These are phyloP conservation scores for Chlamydomonas incerta DNA, from an alignment of 139 green algal genomes.

Conservation along the genomic window DNA sequence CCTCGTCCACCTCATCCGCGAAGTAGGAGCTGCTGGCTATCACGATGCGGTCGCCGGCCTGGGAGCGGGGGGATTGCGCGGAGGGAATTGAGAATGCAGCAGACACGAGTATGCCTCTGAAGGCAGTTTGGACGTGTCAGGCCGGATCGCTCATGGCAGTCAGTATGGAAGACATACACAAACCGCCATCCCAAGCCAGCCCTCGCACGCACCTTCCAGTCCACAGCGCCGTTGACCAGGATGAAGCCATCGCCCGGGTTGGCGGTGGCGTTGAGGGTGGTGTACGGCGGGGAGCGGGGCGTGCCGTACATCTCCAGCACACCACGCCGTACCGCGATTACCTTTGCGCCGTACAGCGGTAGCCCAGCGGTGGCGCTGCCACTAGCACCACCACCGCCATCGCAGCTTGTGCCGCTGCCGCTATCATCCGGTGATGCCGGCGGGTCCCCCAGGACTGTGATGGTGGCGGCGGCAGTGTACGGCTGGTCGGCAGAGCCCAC, in stretches of 20 bases:
- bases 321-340: conserved; percentile 57
- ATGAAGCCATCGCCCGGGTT: conserved; percentile 3
- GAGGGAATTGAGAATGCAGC: not conserved
- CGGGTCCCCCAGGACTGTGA: conserved; percentile 55
- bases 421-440: not conserved
- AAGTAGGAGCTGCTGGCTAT: conserved; percentile 43
- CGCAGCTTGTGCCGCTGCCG: not conserved
- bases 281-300: conserved; percentile 54
- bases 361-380: no score
- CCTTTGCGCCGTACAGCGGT: conserved; percentile 67
- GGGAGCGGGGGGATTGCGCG: no score
- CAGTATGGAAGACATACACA: no score
- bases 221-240: conserved; percentile 28
- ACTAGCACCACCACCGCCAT: no score
- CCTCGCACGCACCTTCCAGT: conserved; percentile 25
- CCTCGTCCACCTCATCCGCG: conserved; percentile 49
- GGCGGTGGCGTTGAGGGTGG: conserved; percentile 47
- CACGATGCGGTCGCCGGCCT: conserved; percentile 48
- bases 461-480: conserved; percentile 40
- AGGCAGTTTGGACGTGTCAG: no score
- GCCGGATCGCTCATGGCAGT: no score
- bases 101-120: no score
- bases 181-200: not conserved
- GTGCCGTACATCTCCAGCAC: conserved; percentile 55
- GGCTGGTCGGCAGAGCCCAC: conserved; percentile 25